A percentile compares a stretch with the other conserved stretches of the same genome.
Conservation (phyloP, 306 rosid genomes). For the Hylodesmum podocarpum region DNA sequence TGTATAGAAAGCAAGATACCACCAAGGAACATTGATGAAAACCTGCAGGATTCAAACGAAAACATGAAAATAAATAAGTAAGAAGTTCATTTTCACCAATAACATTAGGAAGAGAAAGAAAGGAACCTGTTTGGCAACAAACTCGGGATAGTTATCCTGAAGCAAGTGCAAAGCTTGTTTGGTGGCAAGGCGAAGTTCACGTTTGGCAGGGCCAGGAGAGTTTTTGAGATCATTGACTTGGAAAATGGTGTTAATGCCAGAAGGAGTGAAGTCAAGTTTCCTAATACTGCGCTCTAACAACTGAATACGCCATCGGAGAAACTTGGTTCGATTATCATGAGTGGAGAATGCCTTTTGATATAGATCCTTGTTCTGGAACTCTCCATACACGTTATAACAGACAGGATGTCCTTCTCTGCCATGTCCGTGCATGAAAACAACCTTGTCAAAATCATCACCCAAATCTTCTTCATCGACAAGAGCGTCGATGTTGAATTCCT, state of each 20-base stretch:
- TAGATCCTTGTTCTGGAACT: conserved; percentile 86
- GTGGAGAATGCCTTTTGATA: conserved; percentile 62
- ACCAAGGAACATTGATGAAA: conserved; percentile 56
- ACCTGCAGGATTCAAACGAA: conserved; percentile 10
- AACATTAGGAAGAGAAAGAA: background rate
- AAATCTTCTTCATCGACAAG: conserved; percentile 73
- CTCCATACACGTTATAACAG: conserved; percentile 88
- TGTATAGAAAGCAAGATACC: conserved; percentile 55
- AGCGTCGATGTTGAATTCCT: conserved; percentile 63
- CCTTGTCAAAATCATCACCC: conserved; percentile 78
- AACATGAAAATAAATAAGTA: background rate
- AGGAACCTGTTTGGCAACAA: conserved; percentile 82
- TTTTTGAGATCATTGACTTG: conserved; percentile 89
- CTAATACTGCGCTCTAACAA: conserved; percentile 81
- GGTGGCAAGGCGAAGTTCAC: conserved; percentile 76
- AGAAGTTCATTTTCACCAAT: too few relatives aligned
- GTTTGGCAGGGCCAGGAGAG: conserved; percentile 78
- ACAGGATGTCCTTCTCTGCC: conserved; percentile 73
- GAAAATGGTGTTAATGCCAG: conserved; percentile 64
- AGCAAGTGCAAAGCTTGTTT: conserved; percentile 86
- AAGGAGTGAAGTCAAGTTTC: conserved; percentile 73
- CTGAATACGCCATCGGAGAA: conserved; percentile 82
- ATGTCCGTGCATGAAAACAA: conserved; percentile 82
- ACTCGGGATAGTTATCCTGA: conserved; percentile 94
- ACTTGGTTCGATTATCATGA: conserved; percentile 56